These are phyloP conservation scores for Antrodiella citrinella DNA, from an alignment of 768 basidiomycete species.

Conservation along the genomic window DNA sequence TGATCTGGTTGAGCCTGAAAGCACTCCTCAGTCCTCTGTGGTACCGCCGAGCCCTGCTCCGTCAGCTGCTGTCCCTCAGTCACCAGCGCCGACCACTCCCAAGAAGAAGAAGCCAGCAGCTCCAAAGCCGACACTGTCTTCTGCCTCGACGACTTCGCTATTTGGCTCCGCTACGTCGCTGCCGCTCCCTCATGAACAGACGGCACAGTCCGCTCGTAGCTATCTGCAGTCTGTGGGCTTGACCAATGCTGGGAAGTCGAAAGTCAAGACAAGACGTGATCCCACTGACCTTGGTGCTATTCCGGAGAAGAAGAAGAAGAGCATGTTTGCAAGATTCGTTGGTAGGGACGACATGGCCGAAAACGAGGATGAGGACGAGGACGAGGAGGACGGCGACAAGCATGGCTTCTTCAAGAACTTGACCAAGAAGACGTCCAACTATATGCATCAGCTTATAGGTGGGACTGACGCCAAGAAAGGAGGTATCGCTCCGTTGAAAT, in stretches of 20 bases:
- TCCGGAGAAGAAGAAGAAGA: conserved; percentile 30
- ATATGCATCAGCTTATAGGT: conserved; percentile 59
- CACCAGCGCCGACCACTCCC: conserved; percentile 1
- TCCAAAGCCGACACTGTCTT: conserved; percentile 3
- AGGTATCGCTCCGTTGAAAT: conserved; percentile 57
- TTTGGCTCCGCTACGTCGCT: conserved; percentile 31
- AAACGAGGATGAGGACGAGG: conserved; percentile 30
- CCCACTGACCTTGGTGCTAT: conserved; percentile 36
- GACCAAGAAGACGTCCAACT: conserved; percentile 46
- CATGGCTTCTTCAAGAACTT: conserved; percentile 50
- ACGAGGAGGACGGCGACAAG: conserved; percentile 32
- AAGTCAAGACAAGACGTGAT: conserved; percentile 64
- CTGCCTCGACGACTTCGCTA: conserved; percentile 15
- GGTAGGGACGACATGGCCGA: conserved; percentile 30
- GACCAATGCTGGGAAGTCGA: conserved; percentile 40
- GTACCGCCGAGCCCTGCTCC: conserved; percentile 6
- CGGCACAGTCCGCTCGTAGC: conserved; percentile 62
- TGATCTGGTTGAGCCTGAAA: conserved; percentile 9
- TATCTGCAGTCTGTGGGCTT: conserved; percentile 52
- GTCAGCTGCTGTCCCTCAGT: conserved; percentile 5
- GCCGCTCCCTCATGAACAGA: conserved; percentile 38
- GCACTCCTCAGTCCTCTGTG: conserved; percentile 4
- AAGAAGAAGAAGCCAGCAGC: conserved; percentile 4
- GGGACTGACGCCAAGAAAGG: conserved; percentile 47
- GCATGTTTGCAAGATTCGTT: conserved; percentile 37